These are phyloP conservation scores for Fusarium sulawesiense DNA, from an alignment of 2,329 filamentous ascomycete species.

Conservation along the genomic window DNA sequence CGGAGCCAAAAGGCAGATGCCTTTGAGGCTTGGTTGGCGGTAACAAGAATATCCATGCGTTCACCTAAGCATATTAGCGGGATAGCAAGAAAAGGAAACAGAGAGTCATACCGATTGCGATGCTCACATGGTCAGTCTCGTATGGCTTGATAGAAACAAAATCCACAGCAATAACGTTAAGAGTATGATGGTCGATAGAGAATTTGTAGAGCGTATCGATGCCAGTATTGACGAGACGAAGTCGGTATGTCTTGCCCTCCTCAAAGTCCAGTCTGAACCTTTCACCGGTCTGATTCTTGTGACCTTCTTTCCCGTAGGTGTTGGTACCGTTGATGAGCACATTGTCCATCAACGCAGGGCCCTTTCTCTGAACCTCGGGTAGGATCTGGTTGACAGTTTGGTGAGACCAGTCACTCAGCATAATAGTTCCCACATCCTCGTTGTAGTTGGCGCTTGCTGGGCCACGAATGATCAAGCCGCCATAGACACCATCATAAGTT, in stretches of 20 bases:
- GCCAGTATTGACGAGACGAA: slow-evolving; percentile 63
- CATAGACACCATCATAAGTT: slow-evolving; percentile 67
- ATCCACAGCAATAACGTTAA: slow-evolving; percentile 68
- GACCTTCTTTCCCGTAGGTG: slow-evolving; percentile 42
- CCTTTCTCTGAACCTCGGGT: slow-evolving; percentile 23
- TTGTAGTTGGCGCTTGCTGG: slow-evolving; percentile 71
- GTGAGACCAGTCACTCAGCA: slow-evolving; percentile 70
- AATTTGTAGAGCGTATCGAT: slow-evolving; percentile 60
- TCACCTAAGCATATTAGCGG: slow-evolving; percentile 52
- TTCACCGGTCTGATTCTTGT: slow-evolving; percentile 46
- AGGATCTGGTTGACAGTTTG: slow-evolving; percentile 54
- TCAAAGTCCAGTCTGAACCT: slow-evolving; percentile 55
- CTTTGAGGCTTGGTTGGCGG: slow-evolving; percentile 52
- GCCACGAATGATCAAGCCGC: slow-evolving; percentile 71
- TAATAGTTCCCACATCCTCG: slow-evolving; percentile 69
- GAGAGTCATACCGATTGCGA: slow-evolving; percentile 56
- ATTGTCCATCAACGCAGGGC: slow-evolving; percentile 54
- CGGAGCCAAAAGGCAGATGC: slow-evolving; percentile 62
- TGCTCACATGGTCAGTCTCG: slow-evolving; percentile 60
- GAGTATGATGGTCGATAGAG: slow-evolving; percentile 65
- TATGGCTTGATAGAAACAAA: slow-evolving; percentile 69
- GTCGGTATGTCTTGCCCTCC: slow-evolving; percentile 57
- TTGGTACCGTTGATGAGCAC: slow-evolving; percentile 60
- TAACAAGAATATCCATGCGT: slow-evolving; percentile 61
- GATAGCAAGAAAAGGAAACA: no score